Evolutionary conservation across 2,329 filamentous ascomycete species (phyloP).

Genomic region (Diaporthe sp.): DNA sequence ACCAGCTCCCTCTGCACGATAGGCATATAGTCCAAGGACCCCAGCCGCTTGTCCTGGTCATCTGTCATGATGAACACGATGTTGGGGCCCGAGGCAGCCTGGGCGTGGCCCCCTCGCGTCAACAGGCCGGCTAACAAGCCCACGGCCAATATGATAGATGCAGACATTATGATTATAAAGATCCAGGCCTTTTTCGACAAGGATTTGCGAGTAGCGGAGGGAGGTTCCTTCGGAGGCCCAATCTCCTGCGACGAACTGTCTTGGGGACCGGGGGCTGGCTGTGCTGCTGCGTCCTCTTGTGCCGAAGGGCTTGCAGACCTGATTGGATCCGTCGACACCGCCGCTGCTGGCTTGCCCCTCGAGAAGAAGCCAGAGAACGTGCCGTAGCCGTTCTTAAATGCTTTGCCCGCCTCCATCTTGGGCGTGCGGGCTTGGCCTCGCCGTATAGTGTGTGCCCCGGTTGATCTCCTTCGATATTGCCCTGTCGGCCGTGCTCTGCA

Average conservation of each 20-base stretch:
- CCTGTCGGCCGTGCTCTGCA: conserved; percentile 1
- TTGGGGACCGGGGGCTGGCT: neutral
- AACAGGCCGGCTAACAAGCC: conserved; percentile 32
- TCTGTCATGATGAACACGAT: conserved; percentile 41
- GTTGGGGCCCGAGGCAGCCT: conserved; percentile 36
- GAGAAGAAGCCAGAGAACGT: conserved; percentile 16
- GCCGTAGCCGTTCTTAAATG: conserved; percentile 28
- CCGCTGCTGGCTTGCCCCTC: neutral
- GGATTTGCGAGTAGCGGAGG: neutral
- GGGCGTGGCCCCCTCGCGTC: conserved; percentile 21
- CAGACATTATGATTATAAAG: conserved; percentile 30
- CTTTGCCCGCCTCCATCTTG: conserved; percentile 10
- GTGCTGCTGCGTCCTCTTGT: neutral
- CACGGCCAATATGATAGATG: conserved; percentile 24
- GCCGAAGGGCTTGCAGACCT: neutral
- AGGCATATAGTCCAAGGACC: conserved; percentile 36
- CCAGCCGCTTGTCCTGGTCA: conserved; percentile 39
- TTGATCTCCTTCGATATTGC: conserved; percentile 18
- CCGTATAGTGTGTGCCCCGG: neutral
- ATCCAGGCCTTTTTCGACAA: conserved; percentile 22
- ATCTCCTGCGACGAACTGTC: neutral
- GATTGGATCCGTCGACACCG: neutral
- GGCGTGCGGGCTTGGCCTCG: neutral
- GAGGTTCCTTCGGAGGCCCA: neutral
- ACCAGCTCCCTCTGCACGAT: conserved; percentile 38